Base-by-base conservation (phyloP, 2,329 filamentous ascomycete genomes). In the Diaporthe vaccinii region DNA sequence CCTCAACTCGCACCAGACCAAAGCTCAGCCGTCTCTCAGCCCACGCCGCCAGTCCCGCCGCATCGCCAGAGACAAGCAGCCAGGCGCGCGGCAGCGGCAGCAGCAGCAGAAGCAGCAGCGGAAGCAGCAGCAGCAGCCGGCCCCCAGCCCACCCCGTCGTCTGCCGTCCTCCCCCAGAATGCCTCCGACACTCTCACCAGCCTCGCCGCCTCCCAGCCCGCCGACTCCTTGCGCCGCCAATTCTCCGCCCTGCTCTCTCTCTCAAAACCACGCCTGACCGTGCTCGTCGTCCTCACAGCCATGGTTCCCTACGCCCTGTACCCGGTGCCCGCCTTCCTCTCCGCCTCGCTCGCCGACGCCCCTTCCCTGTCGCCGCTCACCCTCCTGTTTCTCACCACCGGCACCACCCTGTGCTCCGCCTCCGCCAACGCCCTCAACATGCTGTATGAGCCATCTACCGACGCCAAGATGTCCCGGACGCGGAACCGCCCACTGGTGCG, bases 341-440 rank as follows among this genome's bases (percentile, higher is more conserved):
- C 91, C 55, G 89, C 91, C 25, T 81, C 84, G 84, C 90, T 84
- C 74, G 86, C 88, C 71, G 88, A 88, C 65, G 94, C 93, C 8
- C 95, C 97, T 1, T 97, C 95, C 25, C 90, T 98, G 59, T 97
- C 94, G 76, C 95, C 97, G 2, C 88, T 98, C 72, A 99, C 97
- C 12, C 92, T 98, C 25, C 89, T 97, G 70, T 98, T 98, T 87
- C 91, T 99, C 70, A 98, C 96, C 0, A 91, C 91, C 5, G 96
- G 97, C 76, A 98, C 97, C 0, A 92, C 96, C 6, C 89, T 98
- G 28, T 97, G 95, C 83, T 94, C 92, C n/a, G 95, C 96, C 58
- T 95, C 94, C 75, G 97, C 97, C 58, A 99, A 99, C 83, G 91
- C 97, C 2, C 88, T 98, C 78, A 99, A 99, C 84, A 99, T 99